A percentile compares a stretch with the other conserved stretches of the same genome.
phyloP scores from a whole-genome alignment of 163 green algal genomes.

The Scenedesmus sp. region DNA sequence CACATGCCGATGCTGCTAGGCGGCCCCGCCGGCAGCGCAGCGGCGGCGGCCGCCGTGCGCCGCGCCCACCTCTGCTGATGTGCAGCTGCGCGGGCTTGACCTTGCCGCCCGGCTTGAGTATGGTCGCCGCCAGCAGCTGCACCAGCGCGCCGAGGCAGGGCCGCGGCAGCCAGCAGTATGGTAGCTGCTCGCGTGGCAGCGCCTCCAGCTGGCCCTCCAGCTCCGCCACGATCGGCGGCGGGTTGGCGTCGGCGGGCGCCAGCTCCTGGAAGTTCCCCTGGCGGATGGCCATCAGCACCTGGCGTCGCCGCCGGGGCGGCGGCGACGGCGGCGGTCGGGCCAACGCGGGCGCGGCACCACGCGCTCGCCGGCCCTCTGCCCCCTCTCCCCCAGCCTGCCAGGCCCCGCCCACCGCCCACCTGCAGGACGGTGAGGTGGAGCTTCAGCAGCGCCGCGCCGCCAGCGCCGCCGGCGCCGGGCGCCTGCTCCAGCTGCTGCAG shows the following conservation, averaged over 20 bases:
- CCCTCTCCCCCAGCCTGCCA: no score
- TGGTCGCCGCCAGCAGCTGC: slow-evolving; percentile 41
- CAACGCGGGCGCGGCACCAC: no score
- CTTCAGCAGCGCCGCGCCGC: slow-evolving; percentile 11
- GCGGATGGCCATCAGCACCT: slow-evolving; percentile 24
- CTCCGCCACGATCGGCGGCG: not conserved
- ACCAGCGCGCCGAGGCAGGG: slow-evolving; percentile 3
- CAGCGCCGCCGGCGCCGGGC: not conserved
- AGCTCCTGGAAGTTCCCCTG: slow-evolving; percentile 39
- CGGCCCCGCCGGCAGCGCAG: not conserved
- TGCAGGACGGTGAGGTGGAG: slow-evolving; percentile 47
- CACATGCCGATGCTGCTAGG: not conserved
- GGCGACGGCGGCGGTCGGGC: no score
- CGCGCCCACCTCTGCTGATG: slow-evolving; percentile 33
- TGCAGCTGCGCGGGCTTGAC: slow-evolving; percentile 38
- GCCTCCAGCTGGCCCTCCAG: slow-evolving; percentile 14
- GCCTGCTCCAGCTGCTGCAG: slow-evolving; percentile 31
- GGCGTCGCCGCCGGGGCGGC: no score
- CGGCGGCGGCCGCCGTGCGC: no score
- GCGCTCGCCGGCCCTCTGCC: no score
- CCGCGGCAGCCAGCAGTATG: slow-evolving; percentile 37
- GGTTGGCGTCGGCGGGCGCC: not conserved
- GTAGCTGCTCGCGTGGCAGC: slow-evolving; percentile 4
- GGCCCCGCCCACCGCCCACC: not conserved
- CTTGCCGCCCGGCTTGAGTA: slow-evolving; percentile 19